Conservation (phyloP, 345 rosid species). For the Aquilaria malaccensis region DNA sequence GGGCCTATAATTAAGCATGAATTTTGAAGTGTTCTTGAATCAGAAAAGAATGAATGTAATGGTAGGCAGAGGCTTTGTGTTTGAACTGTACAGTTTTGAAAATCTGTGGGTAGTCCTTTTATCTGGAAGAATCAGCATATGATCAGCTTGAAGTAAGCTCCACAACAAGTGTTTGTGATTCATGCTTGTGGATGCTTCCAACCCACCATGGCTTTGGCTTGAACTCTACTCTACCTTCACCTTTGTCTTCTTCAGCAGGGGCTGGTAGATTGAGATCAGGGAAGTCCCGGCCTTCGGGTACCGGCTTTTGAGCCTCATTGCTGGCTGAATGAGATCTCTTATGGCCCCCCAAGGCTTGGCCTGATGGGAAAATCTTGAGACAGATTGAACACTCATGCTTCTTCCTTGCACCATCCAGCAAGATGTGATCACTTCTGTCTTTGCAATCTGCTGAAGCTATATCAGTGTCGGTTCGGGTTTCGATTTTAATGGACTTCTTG, state of each 20-base stretch:
- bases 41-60: conserved; percentile 41
- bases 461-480: conserved; percentile 5
- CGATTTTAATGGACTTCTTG: conserved; percentile 12
- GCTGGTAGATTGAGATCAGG: conserved; percentile 58
- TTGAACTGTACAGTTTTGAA: conserved; percentile 20
- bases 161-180: conserved; percentile 16
- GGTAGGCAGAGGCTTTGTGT: conserved; percentile 8
- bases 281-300: conserved; percentile 24
- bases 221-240: conserved; percentile 26
- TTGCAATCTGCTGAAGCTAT: background rate
- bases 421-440: conserved; percentile 16
- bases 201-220: conserved; percentile 48
- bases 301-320: conserved; percentile 17
- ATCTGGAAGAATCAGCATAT: conserved; percentile 6
- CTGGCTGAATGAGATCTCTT: conserved; percentile 57
- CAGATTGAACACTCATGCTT: conserved; percentile 62
- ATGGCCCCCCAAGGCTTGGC: conserved; percentile 89
- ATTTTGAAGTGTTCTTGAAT: conserved; percentile 16
- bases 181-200: conserved; percentile 38
- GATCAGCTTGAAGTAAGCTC: conserved; percentile 35
- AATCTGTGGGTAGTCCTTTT: conserved; percentile 13
- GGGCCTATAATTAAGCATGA: conserved; percentile 8
- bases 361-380: conserved; percentile 53
- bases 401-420: conserved; percentile 18
- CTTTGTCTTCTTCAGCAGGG: conserved; percentile 39